phyloP scores from a whole-genome alignment of 1,139 yeast genomes.

The Saccharomycopsis hybrid region DNA sequence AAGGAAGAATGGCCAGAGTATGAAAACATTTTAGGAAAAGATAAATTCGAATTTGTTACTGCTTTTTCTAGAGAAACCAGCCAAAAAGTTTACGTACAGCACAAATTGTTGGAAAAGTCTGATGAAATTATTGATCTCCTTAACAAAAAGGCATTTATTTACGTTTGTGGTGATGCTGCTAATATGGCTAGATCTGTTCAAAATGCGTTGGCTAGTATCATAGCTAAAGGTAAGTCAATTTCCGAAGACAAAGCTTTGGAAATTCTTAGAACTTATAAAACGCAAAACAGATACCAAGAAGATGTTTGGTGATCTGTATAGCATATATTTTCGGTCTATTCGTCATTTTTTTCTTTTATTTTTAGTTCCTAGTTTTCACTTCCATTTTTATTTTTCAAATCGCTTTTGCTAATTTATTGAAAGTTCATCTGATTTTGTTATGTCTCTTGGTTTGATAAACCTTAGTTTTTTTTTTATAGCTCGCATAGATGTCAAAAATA shows the following conservation, averaged over 20 bases:
- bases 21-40: slow-evolving; percentile 50
- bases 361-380: not conserved
- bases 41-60: slow-evolving; percentile 60
- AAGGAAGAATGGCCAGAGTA: slow-evolving; percentile 81
- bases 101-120: slow-evolving; percentile 54
- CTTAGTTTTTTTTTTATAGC: too few species aligned
- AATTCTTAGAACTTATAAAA: slow-evolving; percentile 70
- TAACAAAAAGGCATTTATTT: slow-evolving; percentile 62
- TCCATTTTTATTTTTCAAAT: too few species aligned
- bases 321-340: too few species aligned
- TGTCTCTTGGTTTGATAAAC: not conserved
- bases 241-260: slow-evolving; percentile 63
- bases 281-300: slow-evolving; percentile 88
- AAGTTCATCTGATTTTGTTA: too few species aligned
- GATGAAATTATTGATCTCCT: slow-evolving; percentile 54
- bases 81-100: slow-evolving; percentile 83
- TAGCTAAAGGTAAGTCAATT: slow-evolving; percentile 53
- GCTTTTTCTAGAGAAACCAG: slow-evolving; percentile 79
- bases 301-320: slow-evolving; percentile 72
- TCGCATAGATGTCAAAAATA: too few species aligned
- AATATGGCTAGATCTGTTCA: slow-evolving; percentile 98
- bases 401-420: too few species aligned
- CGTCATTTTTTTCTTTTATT: slow-evolving; percentile 1
- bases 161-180: slow-evolving; percentile 96
- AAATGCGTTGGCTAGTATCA: slow-evolving; percentile 55